Evolutionary conservation across 2,329 filamentous ascomycete genomes (phyloP).

Genomic region (Talaromyces sp.): DNA sequence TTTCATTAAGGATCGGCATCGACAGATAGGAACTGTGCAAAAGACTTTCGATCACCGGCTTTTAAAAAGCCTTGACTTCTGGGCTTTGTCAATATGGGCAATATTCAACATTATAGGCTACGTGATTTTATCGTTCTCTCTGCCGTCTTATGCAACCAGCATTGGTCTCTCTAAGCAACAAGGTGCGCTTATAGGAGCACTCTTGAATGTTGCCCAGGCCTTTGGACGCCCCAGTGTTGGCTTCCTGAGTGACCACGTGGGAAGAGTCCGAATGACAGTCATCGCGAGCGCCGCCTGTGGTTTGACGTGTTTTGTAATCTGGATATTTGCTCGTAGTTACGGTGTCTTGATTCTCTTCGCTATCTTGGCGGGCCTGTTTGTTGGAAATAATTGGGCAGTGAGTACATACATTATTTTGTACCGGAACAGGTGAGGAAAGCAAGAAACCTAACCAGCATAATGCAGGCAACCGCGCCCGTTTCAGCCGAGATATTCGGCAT

Average conservation of each 20-base stretch:
- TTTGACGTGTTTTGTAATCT: slow-evolving; percentile 57
- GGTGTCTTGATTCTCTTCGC: slow-evolving; percentile 41
- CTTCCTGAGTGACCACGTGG: slow-evolving; percentile 57
- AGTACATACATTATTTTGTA: background rate
- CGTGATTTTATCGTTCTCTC: slow-evolving; percentile 59
- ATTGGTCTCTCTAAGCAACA: slow-evolving; percentile 58
- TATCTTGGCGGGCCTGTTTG: slow-evolving; percentile 4
- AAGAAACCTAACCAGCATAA: background rate
- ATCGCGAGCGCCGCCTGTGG: slow-evolving; percentile 53
- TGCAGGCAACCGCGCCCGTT: background rate
- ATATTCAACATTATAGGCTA: slow-evolving; percentile 62
- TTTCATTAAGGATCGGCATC: slow-evolving; percentile 55
- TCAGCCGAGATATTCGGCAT: slow-evolving; percentile 4
- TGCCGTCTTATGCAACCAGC: slow-evolving; percentile 57
- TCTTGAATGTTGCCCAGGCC: slow-evolving; percentile 61
- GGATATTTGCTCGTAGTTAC: slow-evolving; percentile 57
- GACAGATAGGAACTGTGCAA: slow-evolving; percentile 50
- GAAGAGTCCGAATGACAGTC: slow-evolving; percentile 59
- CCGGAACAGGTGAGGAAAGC: background rate
- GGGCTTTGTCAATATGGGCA: slow-evolving; percentile 42
- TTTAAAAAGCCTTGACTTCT: slow-evolving; percentile 46
- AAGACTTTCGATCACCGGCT: slow-evolving; percentile 51
- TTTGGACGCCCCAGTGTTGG: slow-evolving; percentile 56
- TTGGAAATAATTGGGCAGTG: background rate
- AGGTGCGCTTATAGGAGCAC: slow-evolving; percentile 56